Evolutionary conservation across 2,329 filamentous ascomycete genomes (phyloP).

Genomic region (Cryoendolithus antarcticus): DNA sequence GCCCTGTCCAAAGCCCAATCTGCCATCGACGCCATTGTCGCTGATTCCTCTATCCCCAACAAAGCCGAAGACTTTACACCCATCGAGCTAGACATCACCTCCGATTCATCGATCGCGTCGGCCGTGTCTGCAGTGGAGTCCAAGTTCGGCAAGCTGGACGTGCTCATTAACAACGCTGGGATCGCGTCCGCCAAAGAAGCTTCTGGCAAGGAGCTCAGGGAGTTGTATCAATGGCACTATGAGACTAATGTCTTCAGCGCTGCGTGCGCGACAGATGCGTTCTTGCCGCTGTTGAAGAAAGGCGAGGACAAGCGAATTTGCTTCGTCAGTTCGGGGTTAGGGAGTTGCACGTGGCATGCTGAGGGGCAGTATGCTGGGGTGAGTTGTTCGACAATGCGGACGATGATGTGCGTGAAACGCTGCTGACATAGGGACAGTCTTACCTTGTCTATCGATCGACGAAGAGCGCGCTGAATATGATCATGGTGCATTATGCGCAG

Average conservation of each 20-base stretch:
- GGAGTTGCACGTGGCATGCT: conserved; percentile 11
- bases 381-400: conserved; percentile 18
- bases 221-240: conserved; percentile 19
- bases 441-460: conserved; percentile 24
- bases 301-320: conserved; percentile 29
- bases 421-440: not conserved
- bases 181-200: conserved; percentile 8
- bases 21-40: conserved; percentile 18
- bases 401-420: not conserved
- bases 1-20: conserved; percentile 27
- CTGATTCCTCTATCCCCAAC: conserved; percentile 20
- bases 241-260: conserved; percentile 38
- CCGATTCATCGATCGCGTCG: conserved; percentile 13
- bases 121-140: conserved; percentile 13
- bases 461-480: conserved; percentile 34
- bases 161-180: conserved; percentile 30
- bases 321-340: conserved; percentile 30
- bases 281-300: conserved; percentile 36
- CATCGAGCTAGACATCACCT: conserved; percentile 16
- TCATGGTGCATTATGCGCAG: conserved; percentile 34
- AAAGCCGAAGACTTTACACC: conserved; percentile 11
- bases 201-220: conserved; percentile 16
- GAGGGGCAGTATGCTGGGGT: conserved; percentile 29
- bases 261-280: conserved; percentile 28
- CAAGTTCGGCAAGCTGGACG: conserved; percentile 21